Base-by-base conservation (phyloP, 345 rosid genomes). In the Syzygium grande region DNA sequence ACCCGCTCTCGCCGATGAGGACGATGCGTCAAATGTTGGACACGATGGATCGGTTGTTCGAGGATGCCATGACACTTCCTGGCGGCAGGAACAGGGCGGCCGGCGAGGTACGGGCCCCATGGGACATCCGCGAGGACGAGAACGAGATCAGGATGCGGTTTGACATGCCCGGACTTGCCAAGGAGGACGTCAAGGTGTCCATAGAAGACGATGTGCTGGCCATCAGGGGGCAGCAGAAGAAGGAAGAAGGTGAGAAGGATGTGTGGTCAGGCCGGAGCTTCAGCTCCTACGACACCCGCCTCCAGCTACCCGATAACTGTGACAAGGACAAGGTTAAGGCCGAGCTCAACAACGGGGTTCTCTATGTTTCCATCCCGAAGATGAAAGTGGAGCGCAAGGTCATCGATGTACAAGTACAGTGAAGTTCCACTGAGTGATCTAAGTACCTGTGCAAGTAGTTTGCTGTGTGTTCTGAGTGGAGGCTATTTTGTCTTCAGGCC, bases 121-220 rank as follows among this genome's bases (percentile, higher is more conserved):
- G 99, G 98, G 99, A 97, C 85, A 92, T 95, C 54, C 93, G 93
- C n/a, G 98, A 97, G 0, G 98, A 92, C 14, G 98, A 96, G 68
- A 80, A 91, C 5, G 98, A 95, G 91, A 91, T 95, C 89, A 94
- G 91, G 91, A 92, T 95, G 97, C 93, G 98, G 86, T 95, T 95
- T 23, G 98, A 96, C 93, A 90, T 97, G 98, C 98, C 98, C 1
- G 98, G 98, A 21, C 92, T 97, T 8, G 89, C 93, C 5, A 96
- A 92, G 94, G 98, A 95, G 54, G 97, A 97, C 2, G 97, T 97
- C 9, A 93, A 90, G 91, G 94, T 97, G 11, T 93, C 93, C 0
- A 89, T 96, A 1, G 98, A 95, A 85, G 96, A 96, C 6, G 94
- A 95, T 23, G 89, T 93, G 1, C 93, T 97, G 55, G 91, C 93